These are phyloP conservation scores for Ilyonectria destructans DNA, from an alignment of 2,329 filamentous ascomycete species.

Conservation along the genomic window DNA sequence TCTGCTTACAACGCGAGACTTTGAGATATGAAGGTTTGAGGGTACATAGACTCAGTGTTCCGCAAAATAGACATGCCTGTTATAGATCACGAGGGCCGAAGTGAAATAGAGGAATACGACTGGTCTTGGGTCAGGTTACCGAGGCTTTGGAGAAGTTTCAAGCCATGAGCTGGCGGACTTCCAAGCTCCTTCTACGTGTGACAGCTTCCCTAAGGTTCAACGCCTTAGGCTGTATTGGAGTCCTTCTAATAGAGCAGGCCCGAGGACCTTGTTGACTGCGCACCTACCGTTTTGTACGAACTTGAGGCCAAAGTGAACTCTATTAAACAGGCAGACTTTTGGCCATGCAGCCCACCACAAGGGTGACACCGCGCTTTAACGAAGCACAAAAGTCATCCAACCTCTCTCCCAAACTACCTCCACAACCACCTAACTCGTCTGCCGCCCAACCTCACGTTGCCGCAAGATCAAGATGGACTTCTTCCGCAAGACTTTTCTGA, in stretches of 20 bases:
- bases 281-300: background rate
- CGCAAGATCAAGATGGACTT: background rate
- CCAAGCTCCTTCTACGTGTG: too few relatives aligned
- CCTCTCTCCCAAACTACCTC: background rate
- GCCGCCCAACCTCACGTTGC: background rate
- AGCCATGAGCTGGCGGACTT: too few relatives aligned
- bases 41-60: background rate
- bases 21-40: constrained; percentile 4
- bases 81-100: background rate
- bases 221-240: too few relatives aligned
- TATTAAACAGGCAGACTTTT: background rate
- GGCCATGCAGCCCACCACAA: too few relatives aligned
- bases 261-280: background rate
- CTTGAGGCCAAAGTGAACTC: background rate
- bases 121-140: too few relatives aligned
- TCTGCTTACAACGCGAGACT: constrained; percentile 34
- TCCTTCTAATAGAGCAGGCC: background rate
- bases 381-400: background rate
- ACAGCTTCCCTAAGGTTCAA: too few relatives aligned
- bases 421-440: background rate
- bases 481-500: background rate
- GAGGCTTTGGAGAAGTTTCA: too few relatives aligned
- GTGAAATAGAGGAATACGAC: background rate
- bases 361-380: background rate
- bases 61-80: background rate